Base-by-base conservation (phyloP, 164 flowering plant species). In the Chimonanthus salicifolius region DNA sequence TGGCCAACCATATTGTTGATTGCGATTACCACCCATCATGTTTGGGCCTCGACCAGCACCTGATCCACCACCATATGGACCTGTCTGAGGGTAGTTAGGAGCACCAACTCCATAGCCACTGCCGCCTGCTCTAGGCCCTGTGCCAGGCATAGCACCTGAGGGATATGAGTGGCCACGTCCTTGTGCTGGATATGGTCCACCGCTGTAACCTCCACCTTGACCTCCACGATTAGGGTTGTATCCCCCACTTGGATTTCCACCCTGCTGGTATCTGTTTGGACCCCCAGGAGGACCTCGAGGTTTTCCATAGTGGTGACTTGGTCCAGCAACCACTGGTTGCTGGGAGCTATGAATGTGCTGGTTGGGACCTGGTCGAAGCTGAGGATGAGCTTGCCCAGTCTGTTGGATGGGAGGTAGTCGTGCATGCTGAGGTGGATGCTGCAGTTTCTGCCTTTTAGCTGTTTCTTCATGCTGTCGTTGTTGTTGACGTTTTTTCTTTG, bases 331-430 rank as follows among this genome's bases (percentile, higher is more conserved):
- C 16, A 84, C 85, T 47, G 88, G 81, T 49, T 92, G 87, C 73
- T 85, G 97, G n/a, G 91, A 71, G 63, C 73, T 78, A 73, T 88
- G 87, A 76, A 84, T 75, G 7, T 85, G 88, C 49, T 83, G 90
- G 73, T 83, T 92, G 45, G 88, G 88, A 16, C 92, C 94, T 13
- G 88, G 84, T 63, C 93, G 79, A 78, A 86, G 80, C 68, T 84
- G 88, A 58, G 88, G 77, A 72, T 88, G 91, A 18, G 85, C 83
- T 75, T 89, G 98, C 64, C 92, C 96, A 13, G 90, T 54, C 72
- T 90, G 92, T 80, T 95, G 99, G 71, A 87, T 83, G 5, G 97
- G 95, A 47, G 98, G 97, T 33, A 89, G 79, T 49, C 98, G 97
- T 43, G 78, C 51, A 69, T 92, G 98, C 71, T 81, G 93, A 68